phyloP scores from a whole-genome alignment of 1,139 yeast genomes.

The Blastobotrys indianensis region DNA sequence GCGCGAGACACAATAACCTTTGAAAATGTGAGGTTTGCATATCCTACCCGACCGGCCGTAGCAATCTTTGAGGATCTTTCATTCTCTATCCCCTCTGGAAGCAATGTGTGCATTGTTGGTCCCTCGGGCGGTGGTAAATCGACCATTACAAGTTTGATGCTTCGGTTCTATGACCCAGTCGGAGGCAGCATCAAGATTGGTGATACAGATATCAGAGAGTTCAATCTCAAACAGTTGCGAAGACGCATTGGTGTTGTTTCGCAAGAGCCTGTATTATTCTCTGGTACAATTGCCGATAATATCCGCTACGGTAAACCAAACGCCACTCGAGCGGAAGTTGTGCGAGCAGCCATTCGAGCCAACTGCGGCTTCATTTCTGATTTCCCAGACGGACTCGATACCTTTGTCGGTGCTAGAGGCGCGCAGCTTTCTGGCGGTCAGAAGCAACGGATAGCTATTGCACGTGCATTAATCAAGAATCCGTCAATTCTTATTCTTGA shows the following conservation, averaged over 20 bases:
- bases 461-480: slow-evolving; percentile 68
- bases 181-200: slow-evolving; percentile 64
- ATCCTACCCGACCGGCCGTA: slow-evolving; percentile 81
- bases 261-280: slow-evolving; percentile 90
- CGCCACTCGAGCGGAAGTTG: slow-evolving; percentile 58
- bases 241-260: slow-evolving; percentile 79
- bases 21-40: slow-evolving; percentile 61
- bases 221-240: slow-evolving; percentile 70
- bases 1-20: slow-evolving; percentile 54
- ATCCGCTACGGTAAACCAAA: slow-evolving; percentile 64
- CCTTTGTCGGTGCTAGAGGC: slow-evolving; percentile 80
- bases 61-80: slow-evolving; percentile 59
- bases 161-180: slow-evolving; percentile 76
- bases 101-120: slow-evolving; percentile 90
- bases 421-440: slow-evolving; percentile 88
- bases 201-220: slow-evolving; percentile 57
- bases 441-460: slow-evolving; percentile 77
- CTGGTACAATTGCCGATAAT: slow-evolving; percentile 84
- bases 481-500: slow-evolving; percentile 70
- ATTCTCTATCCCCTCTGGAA: slow-evolving; percentile 69
- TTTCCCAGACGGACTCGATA: slow-evolving; percentile 78
- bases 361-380: slow-evolving; percentile 70
- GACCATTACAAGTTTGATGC: slow-evolving; percentile 71
- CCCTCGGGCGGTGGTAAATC: slow-evolving; percentile 97
- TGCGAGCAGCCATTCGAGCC: slow-evolving; percentile 68